These are phyloP conservation scores for Heliosperma pusillum DNA, from an alignment of 148 eudicot genomes.

Conservation along the genomic window DNA sequence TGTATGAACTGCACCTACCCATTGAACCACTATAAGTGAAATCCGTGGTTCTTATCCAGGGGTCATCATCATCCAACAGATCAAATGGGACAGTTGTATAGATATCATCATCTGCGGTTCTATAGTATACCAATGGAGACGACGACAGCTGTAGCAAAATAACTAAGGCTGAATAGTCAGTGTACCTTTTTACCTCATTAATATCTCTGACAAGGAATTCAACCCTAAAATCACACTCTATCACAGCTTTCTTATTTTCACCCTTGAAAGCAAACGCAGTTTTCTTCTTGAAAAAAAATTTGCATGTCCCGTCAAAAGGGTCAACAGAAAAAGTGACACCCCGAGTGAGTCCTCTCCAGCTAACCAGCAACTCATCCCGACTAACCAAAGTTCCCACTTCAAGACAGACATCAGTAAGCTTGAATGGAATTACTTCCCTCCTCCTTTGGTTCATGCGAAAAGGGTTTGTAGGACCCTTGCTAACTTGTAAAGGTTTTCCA, in stretches of 20 bases:
- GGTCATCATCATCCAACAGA: constrained; percentile 88
- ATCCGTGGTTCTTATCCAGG: constrained; percentile 86
- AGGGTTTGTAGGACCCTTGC: constrained; percentile 67
- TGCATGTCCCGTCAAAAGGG: constrained; percentile 69
- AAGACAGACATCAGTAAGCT: constrained; percentile 45
- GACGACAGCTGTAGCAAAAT: constrained; percentile 60
- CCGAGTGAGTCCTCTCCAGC: constrained; percentile 61
- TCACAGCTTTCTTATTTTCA: constrained; percentile 33
- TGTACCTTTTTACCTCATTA: constrained; percentile 37
- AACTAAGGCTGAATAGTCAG: constrained; percentile 34
- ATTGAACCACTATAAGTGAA: constrained; percentile 64
- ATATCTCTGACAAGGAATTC: constrained; percentile 77
- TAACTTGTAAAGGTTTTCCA: constrained; percentile 42
- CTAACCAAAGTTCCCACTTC: constrained; percentile 56
- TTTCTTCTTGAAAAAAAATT: constrained; percentile 46
- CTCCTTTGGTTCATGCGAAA: constrained; percentile 56
- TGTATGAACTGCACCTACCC: constrained; percentile 61
- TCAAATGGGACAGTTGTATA: constrained; percentile 54
- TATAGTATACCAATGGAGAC: constrained; percentile 60
- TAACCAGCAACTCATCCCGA: constrained; percentile 51
- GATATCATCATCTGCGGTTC: constrained; percentile 89
- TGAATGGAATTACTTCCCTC: constrained; percentile 42
- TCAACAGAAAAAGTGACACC: constrained; percentile 70
- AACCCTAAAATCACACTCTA: constrained; percentile 63
- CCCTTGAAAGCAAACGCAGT: constrained; percentile 52